Percentiles rank a stretch among this genome's conserved stretches.
These are phyloP conservation scores for Yueomyces sp. DNA, from an alignment of 805 yeast genomes.

Conservation along the genomic window DNA sequence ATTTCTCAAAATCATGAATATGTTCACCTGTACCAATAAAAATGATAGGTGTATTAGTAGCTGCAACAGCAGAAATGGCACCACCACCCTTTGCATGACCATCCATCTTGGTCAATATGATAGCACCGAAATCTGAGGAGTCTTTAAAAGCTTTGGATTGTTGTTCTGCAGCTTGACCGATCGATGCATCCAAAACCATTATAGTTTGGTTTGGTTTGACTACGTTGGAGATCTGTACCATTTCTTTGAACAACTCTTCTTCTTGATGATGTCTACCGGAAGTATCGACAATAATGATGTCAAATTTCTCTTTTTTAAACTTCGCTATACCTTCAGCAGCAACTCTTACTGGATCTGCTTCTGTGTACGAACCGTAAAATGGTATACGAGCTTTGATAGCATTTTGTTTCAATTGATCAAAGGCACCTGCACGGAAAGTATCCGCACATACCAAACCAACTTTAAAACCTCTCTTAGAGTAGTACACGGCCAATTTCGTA, in stretches of 20 bases:
- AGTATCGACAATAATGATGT: conserved; percentile 89
- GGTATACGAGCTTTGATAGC: conserved; percentile 94
- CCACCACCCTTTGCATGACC: conserved; percentile 99
- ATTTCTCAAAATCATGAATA: conserved; percentile 80
- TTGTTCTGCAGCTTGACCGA: conserved; percentile 96
- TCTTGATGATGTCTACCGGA: conserved; percentile 98
- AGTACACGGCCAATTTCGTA: conserved; percentile 90
- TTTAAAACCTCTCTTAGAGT: conserved; percentile 84
- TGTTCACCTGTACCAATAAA: conserved; percentile 99
- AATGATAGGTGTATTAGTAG: conserved; percentile 86
- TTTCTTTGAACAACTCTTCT: conserved; percentile 77
- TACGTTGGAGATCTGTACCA: conserved; percentile 83
- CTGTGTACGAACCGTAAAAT: conserved; percentile 87
- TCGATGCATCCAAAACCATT: conserved; percentile 94
- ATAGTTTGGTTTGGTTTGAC: conserved; percentile 91
- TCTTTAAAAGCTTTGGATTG: conserved; percentile 93
- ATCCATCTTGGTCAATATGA: conserved; percentile 90
- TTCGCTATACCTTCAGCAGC: conserved; percentile 85
- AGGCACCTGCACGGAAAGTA: conserved; percentile 98
- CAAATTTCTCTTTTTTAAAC: conserved; percentile 84
- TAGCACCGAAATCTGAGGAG: conserved; percentile 85
- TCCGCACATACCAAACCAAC: conserved; percentile 98
- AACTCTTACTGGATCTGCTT: conserved; percentile 88
- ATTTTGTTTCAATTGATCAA: conserved; percentile 94
- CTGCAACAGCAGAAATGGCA: conserved; percentile 97